Percentiles rank a stretch among this genome's conserved stretches.
phyloP scores from a whole-genome alignment of 1,284 basidiomycete genomes.

The Rhodotorula sp. region DNA sequence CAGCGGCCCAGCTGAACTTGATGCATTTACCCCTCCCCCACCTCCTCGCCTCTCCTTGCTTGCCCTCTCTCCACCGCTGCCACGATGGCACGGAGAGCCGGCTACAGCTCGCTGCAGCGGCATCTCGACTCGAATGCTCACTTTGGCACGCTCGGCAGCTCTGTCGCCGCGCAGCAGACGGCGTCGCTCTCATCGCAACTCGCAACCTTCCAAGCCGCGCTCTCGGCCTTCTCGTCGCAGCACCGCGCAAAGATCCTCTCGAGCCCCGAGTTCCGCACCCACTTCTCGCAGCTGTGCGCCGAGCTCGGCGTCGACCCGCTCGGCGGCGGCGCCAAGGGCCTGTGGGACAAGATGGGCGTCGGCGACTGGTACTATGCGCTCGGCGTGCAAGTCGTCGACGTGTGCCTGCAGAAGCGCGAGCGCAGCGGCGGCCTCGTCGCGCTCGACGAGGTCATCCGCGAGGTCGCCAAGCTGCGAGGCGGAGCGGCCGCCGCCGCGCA shows the following conservation, averaged over 20 bases:
- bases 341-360: slow-evolving; percentile 74
- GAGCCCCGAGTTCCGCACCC: slow-evolving; percentile 85
- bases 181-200: slow-evolving; percentile 78
- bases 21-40: not conserved
- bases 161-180: slow-evolving; percentile 75
- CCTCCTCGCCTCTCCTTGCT: not conserved
- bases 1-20: no score
- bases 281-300: slow-evolving; percentile 94
- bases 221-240: slow-evolving; percentile 75
- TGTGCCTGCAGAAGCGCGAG: slow-evolving; percentile 85
- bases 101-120: slow-evolving; percentile 25
- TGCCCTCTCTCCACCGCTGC: not conserved
- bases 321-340: slow-evolving; percentile 66
- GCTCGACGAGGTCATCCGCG: slow-evolving; percentile 76
- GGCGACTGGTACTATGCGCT: slow-evolving; percentile 97
- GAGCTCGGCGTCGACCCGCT: slow-evolving; percentile 94
- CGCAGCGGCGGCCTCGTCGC: slow-evolving; percentile 90
- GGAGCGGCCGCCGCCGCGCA: slow-evolving; percentile 49
- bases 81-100: slow-evolving; percentile 15
- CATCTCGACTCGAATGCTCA: slow-evolving; percentile 22
- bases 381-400: slow-evolving; percentile 94
- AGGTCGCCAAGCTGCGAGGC: slow-evolving; percentile 74
- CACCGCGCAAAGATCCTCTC: slow-evolving; percentile 82
- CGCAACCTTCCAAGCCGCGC: slow-evolving; percentile 75
- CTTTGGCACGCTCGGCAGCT: slow-evolving; percentile 65